phyloP scores from a whole-genome alignment of 2,329 filamentous ascomycete genomes.

The Cladosporium sphaerospermum region DNA sequence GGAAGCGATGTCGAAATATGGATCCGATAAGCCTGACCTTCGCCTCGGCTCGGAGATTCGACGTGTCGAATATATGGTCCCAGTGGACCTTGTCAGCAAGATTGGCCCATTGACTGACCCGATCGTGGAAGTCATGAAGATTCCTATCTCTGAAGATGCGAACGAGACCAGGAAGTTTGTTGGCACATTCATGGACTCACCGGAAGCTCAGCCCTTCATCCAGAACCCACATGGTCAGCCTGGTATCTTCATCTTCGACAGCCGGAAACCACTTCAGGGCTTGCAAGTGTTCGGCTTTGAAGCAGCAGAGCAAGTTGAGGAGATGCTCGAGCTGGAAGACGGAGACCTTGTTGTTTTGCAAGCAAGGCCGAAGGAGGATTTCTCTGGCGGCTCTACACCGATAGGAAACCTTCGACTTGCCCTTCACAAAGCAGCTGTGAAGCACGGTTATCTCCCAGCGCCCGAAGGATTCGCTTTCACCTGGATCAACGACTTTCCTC shows the following conservation, averaged over 20 bases:
- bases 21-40: slow-evolving; percentile 87
- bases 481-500: slow-evolving; percentile 87
- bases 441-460: slow-evolving; percentile 50
- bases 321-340: slow-evolving; percentile 50
- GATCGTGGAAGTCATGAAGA: slow-evolving; percentile 66
- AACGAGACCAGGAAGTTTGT: slow-evolving; percentile 57
- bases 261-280: slow-evolving; percentile 66
- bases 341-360: slow-evolving; percentile 80
- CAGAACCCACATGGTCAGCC: slow-evolving; percentile 72
- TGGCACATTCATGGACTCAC: slow-evolving; percentile 62
- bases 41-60: slow-evolving; percentile 63
- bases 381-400: slow-evolving; percentile 64
- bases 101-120: slow-evolving; percentile 65
- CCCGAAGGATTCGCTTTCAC: slow-evolving; percentile 58
- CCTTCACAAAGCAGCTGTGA: slow-evolving; percentile 63
- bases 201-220: slow-evolving; percentile 52
- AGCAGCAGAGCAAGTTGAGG: slow-evolving; percentile 53
- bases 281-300: slow-evolving; percentile 73
- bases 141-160: slow-evolving; percentile 52
- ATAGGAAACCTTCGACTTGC: slow-evolving; percentile 67
- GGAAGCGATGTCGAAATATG: slow-evolving; percentile 71
- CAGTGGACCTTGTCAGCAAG: slow-evolving; percentile 62
- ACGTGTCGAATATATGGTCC: slow-evolving; percentile 57
- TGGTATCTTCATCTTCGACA: slow-evolving; percentile 70
- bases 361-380: slow-evolving; percentile 60